Percentiles rank a stretch among this genome's conserved stretches.
Evolutionary conservation across 2,329 filamentous ascomycete species (phyloP).

Genomic region (Cladosporium oxysporum): DNA sequence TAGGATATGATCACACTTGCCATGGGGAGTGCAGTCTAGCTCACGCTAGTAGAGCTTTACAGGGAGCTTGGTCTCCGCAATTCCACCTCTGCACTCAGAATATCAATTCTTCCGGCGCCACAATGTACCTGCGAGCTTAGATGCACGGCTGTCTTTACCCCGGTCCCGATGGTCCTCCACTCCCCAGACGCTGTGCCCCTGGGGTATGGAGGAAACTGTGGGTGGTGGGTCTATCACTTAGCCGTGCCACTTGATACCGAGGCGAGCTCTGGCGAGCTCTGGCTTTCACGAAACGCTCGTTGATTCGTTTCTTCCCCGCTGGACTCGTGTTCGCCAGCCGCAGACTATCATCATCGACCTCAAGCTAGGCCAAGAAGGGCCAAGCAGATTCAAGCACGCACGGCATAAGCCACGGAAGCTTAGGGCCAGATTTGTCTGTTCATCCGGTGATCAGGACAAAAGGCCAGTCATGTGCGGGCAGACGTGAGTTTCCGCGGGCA

Average conservation of each 20-base stretch:
- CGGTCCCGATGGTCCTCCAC: conserved; percentile 8
- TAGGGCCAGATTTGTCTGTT: not conserved
- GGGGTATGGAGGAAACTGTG: conserved; percentile 8
- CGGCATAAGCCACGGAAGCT: not conserved
- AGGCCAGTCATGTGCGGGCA: not conserved
- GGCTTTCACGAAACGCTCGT: not conserved
- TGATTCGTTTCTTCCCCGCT: conserved; percentile 14
- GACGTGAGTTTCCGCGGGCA: not conserved
- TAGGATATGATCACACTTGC: not conserved
- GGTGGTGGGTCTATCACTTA: not conserved
- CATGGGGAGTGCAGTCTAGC: not conserved
- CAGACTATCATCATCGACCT: not conserved
- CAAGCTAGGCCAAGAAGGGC: not conserved
- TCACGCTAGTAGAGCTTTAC: not conserved
- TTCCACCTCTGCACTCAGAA: not conserved
- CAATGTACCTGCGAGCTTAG: not conserved
- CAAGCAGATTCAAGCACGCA: not conserved
- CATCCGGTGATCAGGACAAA: not conserved
- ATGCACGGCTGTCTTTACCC: not conserved
- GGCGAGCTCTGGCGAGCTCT: not conserved
- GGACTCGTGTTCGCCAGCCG: not conserved
- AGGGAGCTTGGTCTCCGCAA: not conserved
- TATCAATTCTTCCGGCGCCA: conserved; percentile 3
- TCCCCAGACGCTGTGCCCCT: conserved; percentile 7
- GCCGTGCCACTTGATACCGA: not conserved